Base-by-base conservation (phyloP, 2,329 filamentous ascomycete species). In the Colletotrichum viniferum region DNA sequence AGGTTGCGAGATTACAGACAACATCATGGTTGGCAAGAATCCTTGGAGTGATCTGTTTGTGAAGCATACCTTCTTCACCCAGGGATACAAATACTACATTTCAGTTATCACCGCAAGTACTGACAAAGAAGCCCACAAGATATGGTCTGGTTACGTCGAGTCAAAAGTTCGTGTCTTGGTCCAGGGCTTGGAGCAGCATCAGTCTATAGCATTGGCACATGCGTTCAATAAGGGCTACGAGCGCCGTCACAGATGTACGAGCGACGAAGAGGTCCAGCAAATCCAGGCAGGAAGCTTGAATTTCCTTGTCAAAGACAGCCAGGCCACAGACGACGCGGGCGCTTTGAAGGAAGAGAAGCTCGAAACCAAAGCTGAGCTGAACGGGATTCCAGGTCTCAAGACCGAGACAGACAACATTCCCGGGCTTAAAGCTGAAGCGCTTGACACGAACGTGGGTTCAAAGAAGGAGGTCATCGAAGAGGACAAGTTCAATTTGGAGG, bases 161-260 rank as follows among this genome's bases (percentile, higher is more conserved):
- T 98, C 97, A 18, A 98, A 97, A 84, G 92, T 98, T 56, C 92
- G 97, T 79, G 90, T 96, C 79, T 89, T 99, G 18, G 95, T 98
- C 18, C 92, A 93, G 78, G 94, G 93, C 61, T 89, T 98, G 55
- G 97, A 98, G 81, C 90, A 93, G 71, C 95, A 97, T 79, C 88
- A 91, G 58, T 94, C 93, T 18, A 95, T 98, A 78, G 92, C 93
- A 43, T 87, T 98, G 28, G 96, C 97, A 1, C 95, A 97, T 79
- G 94, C 96, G 0, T 99, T 96, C 88, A 96, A 95, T 80, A 98
- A 98, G 83, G 95, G 95, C 4, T 98, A 97, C 82, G 94, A 98
- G 79, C 92, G 97, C 76, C 89, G 92, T 5, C 96, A 98, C 84
- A 88, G 88, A 61, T 96, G 87, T 89, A 93, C 86, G 56, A 84